A percentile compares a stretch with the other conserved stretches of the same genome.
These are phyloP conservation scores for Pseudozyma thailandica DNA, from an alignment of 1,284 basidiomycete species.

Conservation along the genomic window DNA sequence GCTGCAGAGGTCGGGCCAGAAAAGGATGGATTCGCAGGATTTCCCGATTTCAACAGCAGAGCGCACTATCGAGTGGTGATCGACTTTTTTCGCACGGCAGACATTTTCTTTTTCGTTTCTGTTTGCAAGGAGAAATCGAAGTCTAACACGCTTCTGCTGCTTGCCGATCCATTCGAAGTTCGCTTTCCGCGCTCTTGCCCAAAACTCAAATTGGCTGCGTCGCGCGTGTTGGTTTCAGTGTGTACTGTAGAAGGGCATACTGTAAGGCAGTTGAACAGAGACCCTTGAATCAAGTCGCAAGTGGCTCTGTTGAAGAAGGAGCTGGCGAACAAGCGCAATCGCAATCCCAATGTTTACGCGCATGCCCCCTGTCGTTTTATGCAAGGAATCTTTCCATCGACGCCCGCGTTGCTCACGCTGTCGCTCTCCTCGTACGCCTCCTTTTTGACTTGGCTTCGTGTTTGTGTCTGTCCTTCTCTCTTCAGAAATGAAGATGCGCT, in stretches of 20 bases:
- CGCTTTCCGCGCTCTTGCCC: not conserved
- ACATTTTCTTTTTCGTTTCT: not conserved
- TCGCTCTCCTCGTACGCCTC: not conserved
- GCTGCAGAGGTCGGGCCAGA: not conserved
- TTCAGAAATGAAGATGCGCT: not conserved
- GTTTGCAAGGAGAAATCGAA: not conserved
- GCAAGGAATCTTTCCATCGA: conserved; percentile 42
- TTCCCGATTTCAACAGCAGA: conserved; percentile 4
- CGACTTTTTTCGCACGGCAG: conserved; percentile 16
- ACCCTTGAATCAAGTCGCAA: conserved; percentile 6
- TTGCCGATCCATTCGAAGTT: conserved; percentile 23
- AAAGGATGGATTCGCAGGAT: conserved; percentile 7
- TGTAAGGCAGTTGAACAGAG: conserved; percentile 18
- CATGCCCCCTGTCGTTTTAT: conserved; percentile 8
- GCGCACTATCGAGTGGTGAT: conserved; percentile 6
- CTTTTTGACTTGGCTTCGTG: not conserved
- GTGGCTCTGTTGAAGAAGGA: not conserved
- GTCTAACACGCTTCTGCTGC: conserved; percentile 15
- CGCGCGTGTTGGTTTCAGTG: conserved; percentile 34
- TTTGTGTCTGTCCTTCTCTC: not conserved
- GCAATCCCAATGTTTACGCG: conserved; percentile 2
- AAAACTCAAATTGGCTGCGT: not conserved
- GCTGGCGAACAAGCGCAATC: too few species aligned
- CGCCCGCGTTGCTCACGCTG: conserved; percentile 4
- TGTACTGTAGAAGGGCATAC: too few species aligned